Evolutionary conservation across 2,329 filamentous ascomycete genomes (phyloP), one percentile per base, ranked within the genome.

Genomic region (Cytospora leucostoma): DNA sequence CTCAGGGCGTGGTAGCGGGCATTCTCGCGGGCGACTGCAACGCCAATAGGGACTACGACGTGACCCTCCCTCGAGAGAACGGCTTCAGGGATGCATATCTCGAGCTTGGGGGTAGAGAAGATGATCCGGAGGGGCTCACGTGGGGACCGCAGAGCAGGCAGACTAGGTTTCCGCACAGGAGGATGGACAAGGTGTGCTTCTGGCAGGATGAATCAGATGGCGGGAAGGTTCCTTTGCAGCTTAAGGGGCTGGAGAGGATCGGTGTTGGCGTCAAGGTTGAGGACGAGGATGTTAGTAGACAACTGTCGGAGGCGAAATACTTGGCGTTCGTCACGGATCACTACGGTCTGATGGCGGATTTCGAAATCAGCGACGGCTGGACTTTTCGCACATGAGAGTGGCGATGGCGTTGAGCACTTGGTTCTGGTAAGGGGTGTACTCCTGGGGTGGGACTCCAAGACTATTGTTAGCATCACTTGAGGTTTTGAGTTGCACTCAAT

Each of bases 1-100:
- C 74, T 1, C 51, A 67, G 0, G 66, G 65, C 0, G 70, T 80
- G 0, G 67, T 75, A n/a, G 78, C 75, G 0, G 78, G 77, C 3
- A 65, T 84, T 1, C 68, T 82, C 8, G 82, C 82, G 0, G 84
- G 83, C 1, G 82, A 86, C 68, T 76, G 85, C 59, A 86, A 86
- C 51, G 82, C 83, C 8, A 84, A 85, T 57, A 76, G 84, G 65
- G 74, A 75, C 0, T 84, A 82, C 63, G 83, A 86, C 69, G 67
- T 71, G 15, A 75, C 72, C 0, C 70, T 84, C 11, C 80, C 82
- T 58, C 66, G 66, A 10, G 78, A 80, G 1, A 80, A 84, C 62
- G 70, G 70, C 0, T 77, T 86, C 1, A 71, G 73, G n/a, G 83
- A 86, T 68, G 79, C 79, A 0, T 86, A 80, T 68, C 74, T 85